Percentiles rank a stretch among this genome's conserved stretches.
phyloP scores from a whole-genome alignment of 1,139 yeast species.

The Saccharomyces hybrid region DNA sequence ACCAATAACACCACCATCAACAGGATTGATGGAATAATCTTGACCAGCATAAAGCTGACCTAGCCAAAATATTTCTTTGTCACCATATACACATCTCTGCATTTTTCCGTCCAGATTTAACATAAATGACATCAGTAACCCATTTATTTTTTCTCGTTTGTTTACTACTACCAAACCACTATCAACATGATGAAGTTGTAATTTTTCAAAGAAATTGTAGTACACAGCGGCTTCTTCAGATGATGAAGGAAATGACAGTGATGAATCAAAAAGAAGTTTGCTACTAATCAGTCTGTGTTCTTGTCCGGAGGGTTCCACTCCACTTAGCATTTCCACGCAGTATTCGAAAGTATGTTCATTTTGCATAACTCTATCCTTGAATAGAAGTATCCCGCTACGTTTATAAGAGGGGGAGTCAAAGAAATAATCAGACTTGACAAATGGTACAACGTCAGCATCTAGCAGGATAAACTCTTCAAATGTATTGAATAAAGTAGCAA shows the following conservation, averaged over 20 bases:
- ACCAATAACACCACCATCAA: constrained; percentile 12
- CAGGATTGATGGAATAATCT: constrained; percentile 33
- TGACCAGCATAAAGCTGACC: constrained; percentile 47
- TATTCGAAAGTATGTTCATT: constrained; percentile 34
- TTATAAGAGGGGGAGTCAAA: constrained; percentile 37
- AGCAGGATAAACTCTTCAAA: constrained; percentile 44
- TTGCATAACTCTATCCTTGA: constrained; percentile 41
- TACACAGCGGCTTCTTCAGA: constrained; percentile 14
- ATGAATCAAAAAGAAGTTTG: constrained; percentile 30
- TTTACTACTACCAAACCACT: constrained; percentile 44
- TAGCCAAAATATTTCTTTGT: constrained; percentile 58
- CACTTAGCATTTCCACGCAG: constrained; percentile 33
- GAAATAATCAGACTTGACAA: constrained; percentile 35
- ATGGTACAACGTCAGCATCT: constrained; percentile 48
- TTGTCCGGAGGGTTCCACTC: constrained; percentile 37
- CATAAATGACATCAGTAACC: constrained; percentile 39
- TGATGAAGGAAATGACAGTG: constrained; percentile 1
- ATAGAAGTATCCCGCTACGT: constrained; percentile 40
- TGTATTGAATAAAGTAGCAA: constrained; percentile 43
- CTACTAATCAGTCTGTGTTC: constrained; percentile 35
- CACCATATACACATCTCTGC: constrained; percentile 44
- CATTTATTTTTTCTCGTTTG: constrained; percentile 37
- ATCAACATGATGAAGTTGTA: constrained; percentile 41
- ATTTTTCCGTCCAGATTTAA: constrained; percentile 38
- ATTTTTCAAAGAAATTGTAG: constrained; percentile 30